Base-by-base conservation (phyloP, 768 basidiomycete genomes). In the Leccinum broughii region DNA sequence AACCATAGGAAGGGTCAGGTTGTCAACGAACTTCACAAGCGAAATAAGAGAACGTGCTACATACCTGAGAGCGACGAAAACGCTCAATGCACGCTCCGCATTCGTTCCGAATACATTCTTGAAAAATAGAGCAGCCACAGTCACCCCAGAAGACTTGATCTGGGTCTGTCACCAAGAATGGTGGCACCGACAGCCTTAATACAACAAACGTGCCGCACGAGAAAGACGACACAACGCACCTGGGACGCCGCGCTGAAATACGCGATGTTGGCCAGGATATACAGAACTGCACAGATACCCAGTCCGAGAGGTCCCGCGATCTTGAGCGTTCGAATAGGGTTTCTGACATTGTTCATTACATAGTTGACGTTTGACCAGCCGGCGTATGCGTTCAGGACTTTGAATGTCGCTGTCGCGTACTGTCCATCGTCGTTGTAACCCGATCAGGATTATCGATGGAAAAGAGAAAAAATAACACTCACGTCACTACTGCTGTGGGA, bases 401-500 rank as follows among this genome's bases (percentile, higher is more conserved):
- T 85, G 78, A 83, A 85, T 1, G 78, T 84, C 2, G 83, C 85
- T 0, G 84, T 83, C 1, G 83, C 84, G 58, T 85, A 87, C 84
- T 85, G 57, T 22, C 7, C 49, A 14, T 30, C 3, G 15, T 44
- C 51, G 24, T 59, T 32, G 11, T 26, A 6, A 49, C 14, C 24
- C 13, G 11, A 15, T 0, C 9, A 0, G 39, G 9, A 54, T 22
- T 26, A 9, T 24, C 3, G 15, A n/a, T 2, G 2, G 1, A 28
- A 8, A 44, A 14, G 22, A 26, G 7, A 17, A 50, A 14, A 50
- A 26, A 14, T 2, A 26, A 8, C 32, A 61, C 70, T 56, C 51
- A 77, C 80, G 22, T 81, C 81, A 62, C 83, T 81, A 49, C 81
- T 78, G 52, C 80, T 83, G 39, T 76, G 77, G 2, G 80, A 81